phyloP scores from a whole-genome alignment of 2,329 filamentous ascomycete genomes.

The Trichoderma citrinoviride region DNA sequence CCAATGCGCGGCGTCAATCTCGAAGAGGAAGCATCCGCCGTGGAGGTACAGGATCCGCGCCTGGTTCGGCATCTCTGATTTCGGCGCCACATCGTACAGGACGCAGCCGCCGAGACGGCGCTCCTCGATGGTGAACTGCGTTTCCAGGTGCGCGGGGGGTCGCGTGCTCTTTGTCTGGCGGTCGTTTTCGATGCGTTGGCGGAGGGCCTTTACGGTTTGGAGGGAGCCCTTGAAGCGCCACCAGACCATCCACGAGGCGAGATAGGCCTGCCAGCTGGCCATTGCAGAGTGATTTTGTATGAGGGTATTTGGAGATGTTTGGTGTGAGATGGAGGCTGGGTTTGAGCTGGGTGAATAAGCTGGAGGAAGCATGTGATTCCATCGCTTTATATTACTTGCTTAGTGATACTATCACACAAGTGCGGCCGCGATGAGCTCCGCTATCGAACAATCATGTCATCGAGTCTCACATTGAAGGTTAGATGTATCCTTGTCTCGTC shows the following conservation, averaged over 20 bases:
- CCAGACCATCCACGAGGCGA: conserved; percentile 32
- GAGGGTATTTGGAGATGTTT: neutral
- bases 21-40: conserved; percentile 35
- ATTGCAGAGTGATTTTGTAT: neutral
- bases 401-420: neutral
- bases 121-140: conserved; percentile 30
- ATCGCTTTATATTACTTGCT: neutral
- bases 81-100: conserved; percentile 34
- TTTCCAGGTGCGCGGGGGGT: conserved; percentile 30
- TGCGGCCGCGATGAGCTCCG: neutral
- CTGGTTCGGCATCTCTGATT: conserved; percentile 31
- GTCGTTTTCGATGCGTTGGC: conserved; percentile 27
- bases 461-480: too few relatives aligned
- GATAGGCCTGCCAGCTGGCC: conserved; percentile 29
- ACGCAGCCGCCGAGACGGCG: conserved; percentile 23
- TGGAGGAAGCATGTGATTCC: neutral
- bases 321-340: neutral
- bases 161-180: conserved; percentile 26
- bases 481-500: neutral
- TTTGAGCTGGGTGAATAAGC: neutral
- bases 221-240: conserved; percentile 30
- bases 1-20: conserved; percentile 33
- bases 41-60: conserved; percentile 35
- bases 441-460: neutral
- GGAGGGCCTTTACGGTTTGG: conserved; percentile 28